Evolutionary conservation across 192 early-diverging fungal species (phyloP).

Genomic region (Gaertneriomyces sp.): DNA sequence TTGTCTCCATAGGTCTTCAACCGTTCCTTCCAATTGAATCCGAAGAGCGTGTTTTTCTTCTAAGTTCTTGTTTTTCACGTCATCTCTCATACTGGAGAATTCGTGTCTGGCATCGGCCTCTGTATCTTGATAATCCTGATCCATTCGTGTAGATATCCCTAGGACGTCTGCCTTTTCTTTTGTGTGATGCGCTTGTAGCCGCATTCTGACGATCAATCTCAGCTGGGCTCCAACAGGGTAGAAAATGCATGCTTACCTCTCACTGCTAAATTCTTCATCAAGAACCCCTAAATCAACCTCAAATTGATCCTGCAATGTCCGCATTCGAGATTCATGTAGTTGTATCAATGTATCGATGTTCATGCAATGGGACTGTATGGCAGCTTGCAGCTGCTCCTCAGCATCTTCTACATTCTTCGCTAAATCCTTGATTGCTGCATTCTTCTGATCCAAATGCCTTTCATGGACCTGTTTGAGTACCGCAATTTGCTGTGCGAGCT

Average conservation of each 20-base stretch:
- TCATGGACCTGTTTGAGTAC: constrained; percentile 48
- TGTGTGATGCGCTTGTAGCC: constrained; percentile 45
- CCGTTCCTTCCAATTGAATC: constrained; percentile 59
- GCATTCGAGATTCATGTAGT: constrained; percentile 47
- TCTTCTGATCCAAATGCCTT: constrained; percentile 50
- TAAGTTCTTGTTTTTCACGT: constrained; percentile 64
- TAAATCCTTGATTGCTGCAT: constrained; percentile 37
- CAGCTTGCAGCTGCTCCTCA: constrained; percentile 53
- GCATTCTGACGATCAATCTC: constrained; percentile 28
- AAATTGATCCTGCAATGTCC: constrained; percentile 45
- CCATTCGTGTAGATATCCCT: constrained; percentile 53
- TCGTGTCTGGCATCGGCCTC: constrained; percentile 64
- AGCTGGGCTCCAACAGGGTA: not conserved
- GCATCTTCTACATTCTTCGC: constrained; percentile 46
- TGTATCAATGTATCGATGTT: constrained; percentile 57
- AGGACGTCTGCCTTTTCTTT: constrained; percentile 53
- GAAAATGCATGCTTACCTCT: constrained; percentile 32
- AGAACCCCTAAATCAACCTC: constrained; percentile 44
- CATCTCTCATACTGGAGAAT: constrained; percentile 54
- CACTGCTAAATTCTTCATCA: constrained; percentile 53
- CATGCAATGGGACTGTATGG: constrained; percentile 52
- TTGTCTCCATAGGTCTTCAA: constrained; percentile 60
- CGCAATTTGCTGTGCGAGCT: constrained; percentile 41
- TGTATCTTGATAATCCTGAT: constrained; percentile 54
- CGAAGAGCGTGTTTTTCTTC: constrained; percentile 62